Percentiles rank a stretch among this genome's conserved stretches.
phyloP scores from a whole-genome alignment of 345 rosid genomes.

The Populus simonii region DNA sequence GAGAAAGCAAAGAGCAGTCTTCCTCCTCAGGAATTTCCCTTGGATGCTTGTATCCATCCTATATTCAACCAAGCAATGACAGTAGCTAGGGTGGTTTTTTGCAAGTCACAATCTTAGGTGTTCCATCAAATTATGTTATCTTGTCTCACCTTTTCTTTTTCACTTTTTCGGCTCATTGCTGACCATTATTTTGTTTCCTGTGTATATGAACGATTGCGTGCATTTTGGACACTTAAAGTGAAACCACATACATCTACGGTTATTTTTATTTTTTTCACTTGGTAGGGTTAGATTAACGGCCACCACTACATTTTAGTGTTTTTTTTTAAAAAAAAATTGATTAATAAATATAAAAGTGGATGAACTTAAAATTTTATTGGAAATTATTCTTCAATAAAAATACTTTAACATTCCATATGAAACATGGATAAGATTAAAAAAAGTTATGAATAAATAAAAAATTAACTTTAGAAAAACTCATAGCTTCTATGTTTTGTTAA shows the following conservation, averaged over 20 bases:
- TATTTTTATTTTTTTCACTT: too few relatives aligned
- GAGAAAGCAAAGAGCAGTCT: not conserved
- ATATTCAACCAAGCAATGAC: not conserved
- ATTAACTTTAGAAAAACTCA: too few relatives aligned
- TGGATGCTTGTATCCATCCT: not conserved
- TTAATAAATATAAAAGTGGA: too few relatives aligned
- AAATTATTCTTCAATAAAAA: too few relatives aligned
- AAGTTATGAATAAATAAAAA: too few relatives aligned
- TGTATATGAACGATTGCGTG: not conserved
- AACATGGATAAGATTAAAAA: too few relatives aligned
- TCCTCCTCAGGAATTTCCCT: not conserved
- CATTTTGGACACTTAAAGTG: constrained; percentile 7
- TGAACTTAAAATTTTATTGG: too few relatives aligned
- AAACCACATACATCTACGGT: too few relatives aligned
- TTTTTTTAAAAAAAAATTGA: too few relatives aligned
- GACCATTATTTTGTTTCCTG: constrained; percentile 28
- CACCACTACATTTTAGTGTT: not conserved
- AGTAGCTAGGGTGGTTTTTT: not conserved
- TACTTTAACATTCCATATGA: too few relatives aligned
- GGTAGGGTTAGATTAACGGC: not conserved
- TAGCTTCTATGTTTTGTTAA: too few relatives aligned
- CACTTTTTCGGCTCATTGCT: not conserved
- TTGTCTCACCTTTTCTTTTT: constrained; percentile 3
- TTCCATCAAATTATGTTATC: constrained; percentile 20
- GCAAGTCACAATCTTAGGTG: not conserved